A percentile compares a stretch with the other conserved stretches of the same genome.
These are phyloP conservation scores for Cucurbita argyrosperma DNA, from an alignment of 306 rosid species.

Conservation along the genomic window DNA sequence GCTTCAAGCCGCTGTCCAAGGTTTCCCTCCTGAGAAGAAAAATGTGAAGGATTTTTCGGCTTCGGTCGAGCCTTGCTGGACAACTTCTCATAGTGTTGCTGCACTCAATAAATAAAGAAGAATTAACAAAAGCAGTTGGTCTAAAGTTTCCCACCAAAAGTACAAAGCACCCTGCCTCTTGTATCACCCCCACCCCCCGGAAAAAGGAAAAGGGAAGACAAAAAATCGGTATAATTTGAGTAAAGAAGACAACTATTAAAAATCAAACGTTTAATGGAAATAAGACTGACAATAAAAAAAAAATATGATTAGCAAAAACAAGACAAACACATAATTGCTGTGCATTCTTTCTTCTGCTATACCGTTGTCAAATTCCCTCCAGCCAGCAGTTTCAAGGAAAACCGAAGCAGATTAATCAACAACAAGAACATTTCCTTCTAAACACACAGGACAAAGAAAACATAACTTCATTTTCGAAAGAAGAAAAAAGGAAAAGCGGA, in stretches of 20 bases:
- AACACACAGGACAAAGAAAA: not conserved
- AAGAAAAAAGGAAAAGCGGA: not conserved
- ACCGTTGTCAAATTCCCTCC: not conserved
- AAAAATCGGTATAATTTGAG: not conserved
- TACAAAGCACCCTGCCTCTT: not conserved
- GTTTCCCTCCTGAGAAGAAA: slow-evolving; percentile 61
- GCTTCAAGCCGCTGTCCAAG: slow-evolving; percentile 79
- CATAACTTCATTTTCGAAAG: not conserved
- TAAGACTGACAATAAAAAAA: not conserved
- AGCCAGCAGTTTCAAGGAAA: not conserved
- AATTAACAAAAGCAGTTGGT: not conserved
- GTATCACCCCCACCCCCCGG: not conserved
- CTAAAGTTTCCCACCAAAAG: not conserved
- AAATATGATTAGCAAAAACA: not conserved
- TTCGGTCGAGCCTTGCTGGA: slow-evolving; percentile 83
- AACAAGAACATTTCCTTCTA: not conserved
- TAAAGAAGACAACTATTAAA: not conserved
- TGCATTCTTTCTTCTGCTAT: not conserved
- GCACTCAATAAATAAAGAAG: slow-evolving; percentile 7
- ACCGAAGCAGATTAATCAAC: not conserved
- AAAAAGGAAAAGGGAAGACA: not conserved
- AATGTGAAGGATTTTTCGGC: slow-evolving; percentile 58
- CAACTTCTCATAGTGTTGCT: slow-evolving; percentile 64
- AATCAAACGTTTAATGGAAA: not conserved
- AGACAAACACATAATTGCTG: not conserved